Percentiles rank a stretch among this genome's conserved stretches.
These are phyloP conservation scores for Parietaria judaica DNA, from an alignment of 306 rosid genomes.

Conservation along the genomic window DNA sequence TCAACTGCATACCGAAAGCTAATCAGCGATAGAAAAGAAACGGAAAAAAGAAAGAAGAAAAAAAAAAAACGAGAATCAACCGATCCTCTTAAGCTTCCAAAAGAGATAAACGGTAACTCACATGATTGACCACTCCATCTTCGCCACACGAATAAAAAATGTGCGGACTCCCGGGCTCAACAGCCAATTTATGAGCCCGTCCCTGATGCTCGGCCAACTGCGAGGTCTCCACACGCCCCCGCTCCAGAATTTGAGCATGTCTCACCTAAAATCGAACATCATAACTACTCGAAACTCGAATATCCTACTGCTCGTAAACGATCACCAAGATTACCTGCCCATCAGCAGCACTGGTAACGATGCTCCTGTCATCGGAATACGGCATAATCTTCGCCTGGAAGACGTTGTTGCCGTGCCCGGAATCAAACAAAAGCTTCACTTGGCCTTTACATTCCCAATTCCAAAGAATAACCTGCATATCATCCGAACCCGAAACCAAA, in stretches of 20 bases:
- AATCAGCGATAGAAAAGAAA: neutral
- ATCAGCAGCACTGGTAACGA: slow-evolving; percentile 89
- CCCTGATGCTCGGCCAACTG: slow-evolving; percentile 57
- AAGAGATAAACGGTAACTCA: slow-evolving; percentile 29
- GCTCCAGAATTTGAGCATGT: slow-evolving; percentile 54
- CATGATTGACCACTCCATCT: slow-evolving; percentile 92
- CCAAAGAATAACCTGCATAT: slow-evolving; percentile 68
- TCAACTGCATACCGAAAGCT: neutral
- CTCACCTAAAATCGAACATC: slow-evolving; percentile 55
- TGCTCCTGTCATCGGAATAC: slow-evolving; percentile 52
- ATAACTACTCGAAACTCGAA: neutral
- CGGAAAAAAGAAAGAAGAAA: slow-evolving; percentile 11
- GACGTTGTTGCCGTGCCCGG: slow-evolving; percentile 65
- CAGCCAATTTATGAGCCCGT: slow-evolving; percentile 86
- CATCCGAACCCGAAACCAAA: slow-evolving; percentile 84
- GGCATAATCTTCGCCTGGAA: slow-evolving; percentile 86
- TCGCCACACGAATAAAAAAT: slow-evolving; percentile 88
- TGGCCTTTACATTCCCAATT: slow-evolving; percentile 66
- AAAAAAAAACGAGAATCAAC: neutral
- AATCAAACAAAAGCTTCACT: slow-evolving; percentile 42
- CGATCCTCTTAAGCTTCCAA: too few relatives aligned
- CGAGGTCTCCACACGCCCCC: slow-evolving; percentile 45
- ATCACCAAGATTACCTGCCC: slow-evolving; percentile 53
- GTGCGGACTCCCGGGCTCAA: slow-evolving; percentile 95
- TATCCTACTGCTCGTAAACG: neutral